These are phyloP conservation scores for Cutaneotrichosporon sp. DNA, from an alignment of 1,284 basidiomycete species.

Conservation along the genomic window DNA sequence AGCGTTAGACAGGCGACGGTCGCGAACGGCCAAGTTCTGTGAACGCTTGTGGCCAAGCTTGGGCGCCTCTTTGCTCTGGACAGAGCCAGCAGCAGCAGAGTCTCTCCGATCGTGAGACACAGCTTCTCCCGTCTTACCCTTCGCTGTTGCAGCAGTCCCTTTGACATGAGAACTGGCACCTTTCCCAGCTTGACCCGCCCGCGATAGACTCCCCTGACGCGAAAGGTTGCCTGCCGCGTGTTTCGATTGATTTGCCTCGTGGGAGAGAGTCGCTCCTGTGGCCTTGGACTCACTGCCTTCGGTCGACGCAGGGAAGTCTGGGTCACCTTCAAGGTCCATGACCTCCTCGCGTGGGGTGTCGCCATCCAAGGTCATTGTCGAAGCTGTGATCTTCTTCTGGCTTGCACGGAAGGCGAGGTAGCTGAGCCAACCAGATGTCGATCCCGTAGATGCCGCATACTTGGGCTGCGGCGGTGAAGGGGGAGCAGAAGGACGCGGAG, in stretches of 20 bases:
- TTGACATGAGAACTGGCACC: background rate
- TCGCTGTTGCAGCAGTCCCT: background rate
- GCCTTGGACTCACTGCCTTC: background rate
- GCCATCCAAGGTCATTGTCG: slow-evolving; percentile 14
- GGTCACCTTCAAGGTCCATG: slow-evolving; percentile 44
- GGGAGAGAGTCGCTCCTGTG: background rate
- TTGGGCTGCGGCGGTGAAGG: background rate
- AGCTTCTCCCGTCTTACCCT: background rate
- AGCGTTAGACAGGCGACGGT: slow-evolving; percentile 31
- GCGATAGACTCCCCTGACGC: background rate
- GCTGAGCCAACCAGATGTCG: slow-evolving; percentile 39
- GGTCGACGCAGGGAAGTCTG: slow-evolving; percentile 32
- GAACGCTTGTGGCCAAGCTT: slow-evolving; percentile 11
- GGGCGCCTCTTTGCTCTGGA: background rate
- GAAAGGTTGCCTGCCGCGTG: background rate
- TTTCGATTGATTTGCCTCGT: background rate
- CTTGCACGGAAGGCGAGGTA: slow-evolving; percentile 40
- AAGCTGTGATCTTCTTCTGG: slow-evolving; percentile 36
- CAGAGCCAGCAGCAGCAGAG: background rate
- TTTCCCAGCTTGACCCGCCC: background rate
- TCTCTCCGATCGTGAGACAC: background rate
- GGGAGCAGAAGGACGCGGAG: background rate
- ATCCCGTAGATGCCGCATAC: slow-evolving; percentile 17
- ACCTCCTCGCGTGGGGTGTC: slow-evolving; percentile 29
- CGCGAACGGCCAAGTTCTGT: slow-evolving; percentile 24